Conservation (phyloP, 176 grass and related monocot species). For the Zea luxurians region DNA sequence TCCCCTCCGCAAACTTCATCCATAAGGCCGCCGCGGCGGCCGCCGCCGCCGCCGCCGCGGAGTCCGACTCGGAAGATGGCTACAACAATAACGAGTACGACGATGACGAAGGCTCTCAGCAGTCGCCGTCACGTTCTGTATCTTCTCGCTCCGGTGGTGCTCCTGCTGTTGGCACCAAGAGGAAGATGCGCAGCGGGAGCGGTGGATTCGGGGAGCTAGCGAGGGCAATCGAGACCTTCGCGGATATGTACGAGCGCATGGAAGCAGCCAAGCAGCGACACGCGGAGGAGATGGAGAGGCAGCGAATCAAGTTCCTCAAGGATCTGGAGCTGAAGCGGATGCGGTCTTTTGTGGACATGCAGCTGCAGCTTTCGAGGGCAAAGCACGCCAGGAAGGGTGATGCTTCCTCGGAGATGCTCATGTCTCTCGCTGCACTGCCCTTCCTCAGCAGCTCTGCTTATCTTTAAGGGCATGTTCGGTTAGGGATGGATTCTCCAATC, state of each 20-base stretch:
- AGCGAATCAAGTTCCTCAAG: slow-evolving; percentile 90
- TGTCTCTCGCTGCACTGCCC: slow-evolving; percentile 60
- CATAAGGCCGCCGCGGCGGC: slow-evolving; percentile 54
- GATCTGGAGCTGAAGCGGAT: slow-evolving; percentile 87
- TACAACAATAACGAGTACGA: slow-evolving; percentile 53
- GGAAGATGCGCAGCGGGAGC: slow-evolving; percentile 29
- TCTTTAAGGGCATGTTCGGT: slow-evolving; percentile 10
- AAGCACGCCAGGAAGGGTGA: slow-evolving; percentile 50
- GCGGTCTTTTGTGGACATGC: slow-evolving; percentile 88
- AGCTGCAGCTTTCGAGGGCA: slow-evolving; percentile 71
- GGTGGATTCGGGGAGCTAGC: slow-evolving; percentile 75
- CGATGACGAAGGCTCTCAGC: slow-evolving; percentile 43
- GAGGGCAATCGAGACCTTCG: slow-evolving; percentile 69
- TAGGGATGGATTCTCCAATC: too few relatives aligned
- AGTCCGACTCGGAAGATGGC: slow-evolving; percentile 57
- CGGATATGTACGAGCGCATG: slow-evolving; percentile 89
- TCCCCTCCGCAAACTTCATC: slow-evolving; percentile 52
- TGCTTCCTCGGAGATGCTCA: slow-evolving; percentile 55
- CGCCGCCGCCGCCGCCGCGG: slow-evolving; percentile 49
- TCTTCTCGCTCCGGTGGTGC: slow-evolving; percentile 49
- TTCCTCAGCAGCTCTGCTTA: slow-evolving; percentile 70
- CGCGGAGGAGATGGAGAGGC: slow-evolving; percentile 88
- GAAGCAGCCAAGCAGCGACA: slow-evolving; percentile 81
- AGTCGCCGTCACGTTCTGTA: slow-evolving; percentile 57
- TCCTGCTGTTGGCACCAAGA: slow-evolving; percentile 34